Evolutionary conservation across 1,284 basidiomycete genomes (phyloP).

Genomic region (Puccinia sorghi): DNA sequence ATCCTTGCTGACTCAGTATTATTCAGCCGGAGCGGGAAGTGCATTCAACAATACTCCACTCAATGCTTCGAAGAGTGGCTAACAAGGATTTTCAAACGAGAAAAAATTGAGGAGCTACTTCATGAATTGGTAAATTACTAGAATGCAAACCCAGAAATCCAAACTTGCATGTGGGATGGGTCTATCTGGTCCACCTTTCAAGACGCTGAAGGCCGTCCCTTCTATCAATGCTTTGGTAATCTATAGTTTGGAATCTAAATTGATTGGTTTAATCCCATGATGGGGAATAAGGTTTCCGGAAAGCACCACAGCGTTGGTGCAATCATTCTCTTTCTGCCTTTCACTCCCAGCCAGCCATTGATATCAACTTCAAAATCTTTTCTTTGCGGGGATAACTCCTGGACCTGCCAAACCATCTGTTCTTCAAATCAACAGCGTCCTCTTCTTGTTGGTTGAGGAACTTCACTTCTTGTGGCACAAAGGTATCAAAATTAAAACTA

Average conservation of each 20-base stretch:
- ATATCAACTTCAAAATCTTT: conserved; percentile 36
- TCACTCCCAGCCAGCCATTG: conserved; percentile 40
- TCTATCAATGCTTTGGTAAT: conserved; percentile 22
- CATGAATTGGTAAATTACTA: not conserved
- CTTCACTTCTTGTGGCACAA: conserved; percentile 2
- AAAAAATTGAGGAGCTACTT: conserved; percentile 13
- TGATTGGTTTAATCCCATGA: conserved; percentile 41
- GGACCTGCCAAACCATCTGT: conserved; percentile 32
- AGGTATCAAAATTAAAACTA: conserved; percentile 6
- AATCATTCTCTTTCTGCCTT: conserved; percentile 36
- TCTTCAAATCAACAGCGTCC: conserved; percentile 29
- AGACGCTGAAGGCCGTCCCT: not conserved
- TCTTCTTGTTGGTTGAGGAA: conserved; percentile 16
- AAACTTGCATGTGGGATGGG: conserved; percentile 19
- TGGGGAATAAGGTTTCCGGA: conserved; percentile 25
- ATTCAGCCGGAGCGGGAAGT: not conserved
- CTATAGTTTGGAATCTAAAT: conserved; percentile 37
- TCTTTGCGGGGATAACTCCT: conserved; percentile 41
- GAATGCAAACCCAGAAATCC: conserved; percentile 1
- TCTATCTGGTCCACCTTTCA: conserved; percentile 17
- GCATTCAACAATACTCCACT: conserved; percentile 29
- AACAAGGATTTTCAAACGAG: conserved; percentile 21
- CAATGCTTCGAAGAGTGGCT: conserved; percentile 35
- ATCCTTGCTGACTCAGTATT: not conserved
- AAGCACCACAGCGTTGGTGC: conserved; percentile 41